Evolutionary conservation across 371 early-diverging fungal species (phyloP).

Genomic region (Haplosporangium sp.): DNA sequence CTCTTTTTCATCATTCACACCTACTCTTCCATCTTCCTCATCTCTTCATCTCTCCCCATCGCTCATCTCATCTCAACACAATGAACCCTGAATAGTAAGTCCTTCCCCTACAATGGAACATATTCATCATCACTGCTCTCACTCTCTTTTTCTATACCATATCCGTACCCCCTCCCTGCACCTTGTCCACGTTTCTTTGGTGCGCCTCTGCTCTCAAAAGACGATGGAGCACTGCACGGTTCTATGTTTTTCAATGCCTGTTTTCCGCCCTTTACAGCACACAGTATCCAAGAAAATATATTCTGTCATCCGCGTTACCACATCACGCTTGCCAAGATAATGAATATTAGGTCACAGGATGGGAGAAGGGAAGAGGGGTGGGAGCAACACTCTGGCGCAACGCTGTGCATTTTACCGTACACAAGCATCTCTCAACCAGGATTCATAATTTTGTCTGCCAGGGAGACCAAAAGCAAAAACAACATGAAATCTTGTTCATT

Average conservation of each 20-base stretch:
- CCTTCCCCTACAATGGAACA: background rate
- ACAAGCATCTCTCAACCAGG: background rate
- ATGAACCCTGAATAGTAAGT: conserved; percentile 57
- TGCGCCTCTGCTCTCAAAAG: too few species aligned
- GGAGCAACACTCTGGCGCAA: background rate
- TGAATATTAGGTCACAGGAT: conserved; percentile 9
- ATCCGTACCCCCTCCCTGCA: background rate
- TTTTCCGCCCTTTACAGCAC: too few species aligned
- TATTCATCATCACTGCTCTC: background rate
- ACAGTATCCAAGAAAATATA: too few species aligned
- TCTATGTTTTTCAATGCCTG: too few species aligned
- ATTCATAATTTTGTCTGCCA: background rate
- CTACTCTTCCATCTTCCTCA: conserved; percentile 2
- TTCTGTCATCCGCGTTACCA: background rate
- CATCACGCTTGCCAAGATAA: background rate
- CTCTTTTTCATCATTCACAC: conserved; percentile 8
- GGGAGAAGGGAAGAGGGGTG: background rate
- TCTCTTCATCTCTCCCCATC: background rate
- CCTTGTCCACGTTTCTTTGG: too few species aligned
- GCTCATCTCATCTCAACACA: conserved; percentile 5
- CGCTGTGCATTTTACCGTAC: background rate
- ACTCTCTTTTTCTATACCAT: background rate
- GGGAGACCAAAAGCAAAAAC: too few species aligned
- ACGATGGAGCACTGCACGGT: too few species aligned
- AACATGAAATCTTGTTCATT: too few species aligned